Evolutionary conservation across 163 green algal species (phyloP), one percentile per base, ranked within the genome.

Genomic region (Volvox carteri): DNA sequence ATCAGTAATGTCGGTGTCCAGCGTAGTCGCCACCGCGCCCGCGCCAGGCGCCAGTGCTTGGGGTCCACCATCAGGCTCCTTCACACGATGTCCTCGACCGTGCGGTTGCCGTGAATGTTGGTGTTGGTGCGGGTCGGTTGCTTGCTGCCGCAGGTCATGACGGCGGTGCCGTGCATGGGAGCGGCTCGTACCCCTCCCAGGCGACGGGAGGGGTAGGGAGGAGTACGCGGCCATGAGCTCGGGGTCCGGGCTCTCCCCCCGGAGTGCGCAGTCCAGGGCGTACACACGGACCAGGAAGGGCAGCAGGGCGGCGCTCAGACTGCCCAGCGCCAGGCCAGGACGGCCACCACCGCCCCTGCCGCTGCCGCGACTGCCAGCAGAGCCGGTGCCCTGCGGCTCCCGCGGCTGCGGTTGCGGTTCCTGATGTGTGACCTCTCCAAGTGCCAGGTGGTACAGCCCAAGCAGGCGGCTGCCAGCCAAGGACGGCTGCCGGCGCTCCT

Each of bases 221-320:
- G 83, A 28, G 67, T 92, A 92, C 18, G 41, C 62, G 30, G 50
- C 33, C 78, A 90, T 35, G 19, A 92, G 77, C 4, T 9, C 19
- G 0, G 68, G 28, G 12, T 88, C 70, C 4, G 89, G 84, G 39
- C 73, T n/a, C 23, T 46, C 14, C 1, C 70, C 25, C 0, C 30
- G 58, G 48, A 93, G 85, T 0, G 79, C 72, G 73, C 90, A 91
- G 37, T 79, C 37, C 78, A 93, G 80, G 4, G 50, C 74, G 35
- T 91, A 90, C 2, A 54, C 41, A 4, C 90, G 79, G 7, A 93
- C 74, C 65, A 93, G 62, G 44, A 90, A 79, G 0, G 90, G 90
- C 41, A 93, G 86, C 44, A 89, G 35, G 28, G 80, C 72, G 6
- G 76, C 62, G n/a, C 44, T 48, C 35, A 88, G 83, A 33, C 52